Evolutionary conservation across 352 stramenopile species (phyloP).

Genomic region (Blastocystis sp.): DNA sequence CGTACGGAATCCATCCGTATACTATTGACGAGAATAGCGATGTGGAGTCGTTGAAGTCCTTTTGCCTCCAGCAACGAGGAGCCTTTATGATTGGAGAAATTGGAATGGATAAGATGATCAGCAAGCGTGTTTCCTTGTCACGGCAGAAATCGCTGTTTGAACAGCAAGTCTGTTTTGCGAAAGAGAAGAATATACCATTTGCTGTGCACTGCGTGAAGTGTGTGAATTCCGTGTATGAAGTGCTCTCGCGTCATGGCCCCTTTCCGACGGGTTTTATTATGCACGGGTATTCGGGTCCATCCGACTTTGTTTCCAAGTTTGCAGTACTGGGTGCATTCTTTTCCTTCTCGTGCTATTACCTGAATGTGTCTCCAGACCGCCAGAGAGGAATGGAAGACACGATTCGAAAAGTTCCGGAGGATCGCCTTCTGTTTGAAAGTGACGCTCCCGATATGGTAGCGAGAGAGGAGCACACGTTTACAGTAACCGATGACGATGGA

Average conservation of each 20-base stretch:
- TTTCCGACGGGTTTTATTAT: slow-evolving; percentile 3
- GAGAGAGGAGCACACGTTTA: background rate
- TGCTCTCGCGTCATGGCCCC: background rate
- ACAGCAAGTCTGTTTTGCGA: background rate
- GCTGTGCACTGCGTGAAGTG: slow-evolving; percentile 24
- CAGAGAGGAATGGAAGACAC: slow-evolving; percentile 4
- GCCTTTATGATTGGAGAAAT: background rate
- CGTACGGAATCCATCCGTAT: slow-evolving; percentile 25
- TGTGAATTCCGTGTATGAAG: background rate
- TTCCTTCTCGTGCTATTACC: slow-evolving; percentile 6
- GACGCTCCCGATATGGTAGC: slow-evolving; percentile 11
- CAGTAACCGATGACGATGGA: background rate
- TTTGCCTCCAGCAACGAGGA: background rate
- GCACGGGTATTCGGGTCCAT: slow-evolving; percentile 10
- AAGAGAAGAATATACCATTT: background rate
- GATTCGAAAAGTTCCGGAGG: slow-evolving; percentile 11
- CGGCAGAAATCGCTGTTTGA: background rate
- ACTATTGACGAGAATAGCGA: background rate
- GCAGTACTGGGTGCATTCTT: slow-evolving; percentile 1
- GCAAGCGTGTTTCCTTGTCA: background rate
- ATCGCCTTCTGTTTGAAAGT: slow-evolving; percentile 6
- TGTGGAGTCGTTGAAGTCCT: background rate
- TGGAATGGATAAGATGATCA: slow-evolving; percentile 26
- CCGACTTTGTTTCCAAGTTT: slow-evolving; percentile 4
- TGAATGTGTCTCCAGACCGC: background rate